Evolutionary conservation across 331 rosid species (phyloP).

Genomic region (Quercus phellos): DNA sequence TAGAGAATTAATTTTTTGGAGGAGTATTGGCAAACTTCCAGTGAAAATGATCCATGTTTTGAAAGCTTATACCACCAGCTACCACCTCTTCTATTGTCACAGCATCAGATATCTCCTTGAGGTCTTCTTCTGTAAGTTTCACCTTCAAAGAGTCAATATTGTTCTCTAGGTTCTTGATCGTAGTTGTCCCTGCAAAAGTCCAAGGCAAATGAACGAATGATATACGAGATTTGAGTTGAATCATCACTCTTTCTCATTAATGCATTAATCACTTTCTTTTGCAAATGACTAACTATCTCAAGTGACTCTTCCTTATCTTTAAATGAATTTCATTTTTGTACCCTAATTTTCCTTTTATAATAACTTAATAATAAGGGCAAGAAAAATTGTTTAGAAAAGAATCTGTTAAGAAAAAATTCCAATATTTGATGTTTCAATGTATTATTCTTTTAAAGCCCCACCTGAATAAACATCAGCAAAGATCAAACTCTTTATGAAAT

Average conservation of each 20-base stretch:
- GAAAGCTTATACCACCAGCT: slow-evolving; percentile 28
- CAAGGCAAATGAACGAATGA: no score
- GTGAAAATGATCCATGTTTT: neutral
- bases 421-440: neutral
- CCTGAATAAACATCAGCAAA: no score
- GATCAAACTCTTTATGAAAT: no score
- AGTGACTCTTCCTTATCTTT: no score
- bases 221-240: no score
- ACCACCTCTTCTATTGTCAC: slow-evolving; percentile 28
- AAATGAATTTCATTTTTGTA: no score
- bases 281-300: no score
- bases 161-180: slow-evolving; percentile 36
- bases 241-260: no score
- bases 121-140: slow-evolving; percentile 30
- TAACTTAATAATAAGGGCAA: no score
- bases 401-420: neutral
- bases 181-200: slow-evolving; percentile 36
- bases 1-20: neutral
- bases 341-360: no score
- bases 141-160: slow-evolving; percentile 33
- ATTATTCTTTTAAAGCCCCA: neutral
- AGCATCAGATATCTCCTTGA: slow-evolving; percentile 31
- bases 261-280: no score
- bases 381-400: no score
- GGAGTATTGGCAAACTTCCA: slow-evolving; percentile 47